Percentiles rank a stretch among this genome's conserved stretches.
phyloP scores from a whole-genome alignment of 345 rosid species.

The Murraya koenigii region DNA sequence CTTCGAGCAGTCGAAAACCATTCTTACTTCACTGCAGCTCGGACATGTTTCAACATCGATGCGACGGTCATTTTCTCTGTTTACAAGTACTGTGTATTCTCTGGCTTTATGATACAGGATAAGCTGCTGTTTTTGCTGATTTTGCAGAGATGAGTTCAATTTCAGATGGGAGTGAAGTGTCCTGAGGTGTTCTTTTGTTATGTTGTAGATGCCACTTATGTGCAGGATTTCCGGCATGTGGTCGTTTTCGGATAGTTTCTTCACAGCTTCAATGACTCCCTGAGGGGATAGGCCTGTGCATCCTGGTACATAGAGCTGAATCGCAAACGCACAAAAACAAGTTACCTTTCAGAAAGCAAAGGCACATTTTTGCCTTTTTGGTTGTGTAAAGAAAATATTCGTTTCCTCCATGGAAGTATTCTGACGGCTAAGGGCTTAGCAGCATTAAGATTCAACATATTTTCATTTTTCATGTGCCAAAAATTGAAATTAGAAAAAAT shows the following conservation, averaged over 20 bases:
- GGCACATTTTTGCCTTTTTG: neutral
- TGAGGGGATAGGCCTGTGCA: constrained; percentile 66
- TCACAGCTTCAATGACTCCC: constrained; percentile 61
- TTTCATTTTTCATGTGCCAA: neutral
- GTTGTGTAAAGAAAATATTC: neutral
- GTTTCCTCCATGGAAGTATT: neutral
- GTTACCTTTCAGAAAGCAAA: neutral
- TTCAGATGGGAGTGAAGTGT: constrained; percentile 34
- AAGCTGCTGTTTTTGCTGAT: constrained; percentile 2
- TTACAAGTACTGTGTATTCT: neutral
- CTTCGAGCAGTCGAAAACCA: constrained; percentile 58
- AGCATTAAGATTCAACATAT: neutral
- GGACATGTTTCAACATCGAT: constrained; percentile 71
- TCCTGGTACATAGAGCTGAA: constrained; percentile 57
- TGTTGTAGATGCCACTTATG: constrained; percentile 49
- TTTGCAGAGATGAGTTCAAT: constrained; percentile 5
- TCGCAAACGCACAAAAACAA: neutral
- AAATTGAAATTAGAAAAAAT: neutral
- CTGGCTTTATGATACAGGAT: constrained; percentile 26
- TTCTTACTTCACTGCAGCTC: constrained; percentile 51
- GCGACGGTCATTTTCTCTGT: neutral
- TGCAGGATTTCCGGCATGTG: constrained; percentile 35
- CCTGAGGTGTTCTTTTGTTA: constrained; percentile 50
- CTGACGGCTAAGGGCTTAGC: neutral
- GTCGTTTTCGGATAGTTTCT: constrained; percentile 34